These are phyloP conservation scores for Olyra latifolia DNA, from an alignment of 176 grass and related monocot species.

Conservation along the genomic window DNA sequence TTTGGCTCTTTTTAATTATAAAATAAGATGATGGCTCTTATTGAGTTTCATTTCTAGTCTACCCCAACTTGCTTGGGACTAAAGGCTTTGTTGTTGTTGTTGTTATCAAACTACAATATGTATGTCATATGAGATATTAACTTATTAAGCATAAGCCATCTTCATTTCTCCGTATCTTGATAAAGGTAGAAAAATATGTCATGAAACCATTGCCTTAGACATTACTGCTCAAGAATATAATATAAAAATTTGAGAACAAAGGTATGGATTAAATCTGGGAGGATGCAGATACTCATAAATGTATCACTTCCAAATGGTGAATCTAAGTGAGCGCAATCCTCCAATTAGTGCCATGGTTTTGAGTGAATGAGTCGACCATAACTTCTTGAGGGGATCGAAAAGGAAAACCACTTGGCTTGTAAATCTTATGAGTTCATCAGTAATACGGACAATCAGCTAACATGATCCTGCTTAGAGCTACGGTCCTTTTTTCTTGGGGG, in stretches of 20 bases:
- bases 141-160: neutral
- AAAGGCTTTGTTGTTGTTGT: no score
- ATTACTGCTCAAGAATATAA: neutral
- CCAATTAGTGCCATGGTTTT: neutral
- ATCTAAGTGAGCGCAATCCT: neutral
- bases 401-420: neutral
- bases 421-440: neutral
- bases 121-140: neutral
- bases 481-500: neutral
- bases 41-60: no score
- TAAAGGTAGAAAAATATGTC: neutral
- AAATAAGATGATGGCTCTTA: no score
- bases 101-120: neutral
- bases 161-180: neutral
- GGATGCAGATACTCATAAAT: conserved; percentile 2
- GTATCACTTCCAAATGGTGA: neutral
- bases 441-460: neutral
- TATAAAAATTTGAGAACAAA: neutral
- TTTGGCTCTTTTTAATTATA: no score
- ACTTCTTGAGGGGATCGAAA: neutral
- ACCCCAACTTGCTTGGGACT: no score
- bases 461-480: neutral
- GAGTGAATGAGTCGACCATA: neutral
- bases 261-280: neutral
- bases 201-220: neutral